A percentile compares a stretch with the other conserved stretches of the same genome.
Evolutionary conservation across 73 alveolate species (phyloP).

Genomic region (Stentor coeruleus): DNA sequence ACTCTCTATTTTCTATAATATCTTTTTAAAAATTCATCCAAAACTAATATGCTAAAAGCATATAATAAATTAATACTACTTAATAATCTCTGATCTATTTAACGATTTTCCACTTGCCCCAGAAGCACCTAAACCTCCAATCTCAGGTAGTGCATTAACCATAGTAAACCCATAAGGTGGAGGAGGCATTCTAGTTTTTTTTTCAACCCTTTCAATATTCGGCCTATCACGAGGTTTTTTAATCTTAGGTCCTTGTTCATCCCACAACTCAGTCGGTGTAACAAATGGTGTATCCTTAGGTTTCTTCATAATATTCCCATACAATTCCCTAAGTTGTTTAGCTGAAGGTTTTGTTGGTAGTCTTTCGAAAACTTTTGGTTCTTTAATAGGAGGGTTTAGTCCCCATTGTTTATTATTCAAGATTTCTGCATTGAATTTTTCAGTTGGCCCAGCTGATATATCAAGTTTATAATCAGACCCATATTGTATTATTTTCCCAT

Average conservation of each 20-base stretch:
- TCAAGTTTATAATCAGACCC: neutral
- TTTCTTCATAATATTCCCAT: neutral
- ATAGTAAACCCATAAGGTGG: slow-evolving; percentile 20
- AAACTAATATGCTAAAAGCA: no score
- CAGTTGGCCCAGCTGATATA: neutral
- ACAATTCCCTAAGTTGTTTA: neutral
- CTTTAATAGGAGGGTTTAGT: neutral
- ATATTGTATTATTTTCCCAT: neutral
- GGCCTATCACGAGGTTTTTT: slow-evolving; percentile 22
- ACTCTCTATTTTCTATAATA: no score
- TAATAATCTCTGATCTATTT: neutral
- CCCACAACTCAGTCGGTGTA: neutral
- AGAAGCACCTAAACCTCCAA: neutral
- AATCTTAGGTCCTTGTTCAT: neutral
- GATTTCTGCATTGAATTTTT: slow-evolving; percentile 2
- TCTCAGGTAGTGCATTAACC: slow-evolving; percentile 14
- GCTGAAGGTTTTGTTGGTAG: neutral
- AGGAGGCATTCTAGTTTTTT: slow-evolving; percentile 20
- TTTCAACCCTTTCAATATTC: slow-evolving; percentile 18
- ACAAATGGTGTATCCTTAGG: slow-evolving; percentile 7
- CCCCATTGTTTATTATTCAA: slow-evolving; percentile 5
- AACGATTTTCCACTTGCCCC: neutral
- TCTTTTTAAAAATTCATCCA: no score
- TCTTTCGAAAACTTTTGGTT: neutral
- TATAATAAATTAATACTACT: no score